Evolutionary conservation across 192 early-diverging fungal genomes (phyloP).

Genomic region (Gonapodya prolifera): DNA sequence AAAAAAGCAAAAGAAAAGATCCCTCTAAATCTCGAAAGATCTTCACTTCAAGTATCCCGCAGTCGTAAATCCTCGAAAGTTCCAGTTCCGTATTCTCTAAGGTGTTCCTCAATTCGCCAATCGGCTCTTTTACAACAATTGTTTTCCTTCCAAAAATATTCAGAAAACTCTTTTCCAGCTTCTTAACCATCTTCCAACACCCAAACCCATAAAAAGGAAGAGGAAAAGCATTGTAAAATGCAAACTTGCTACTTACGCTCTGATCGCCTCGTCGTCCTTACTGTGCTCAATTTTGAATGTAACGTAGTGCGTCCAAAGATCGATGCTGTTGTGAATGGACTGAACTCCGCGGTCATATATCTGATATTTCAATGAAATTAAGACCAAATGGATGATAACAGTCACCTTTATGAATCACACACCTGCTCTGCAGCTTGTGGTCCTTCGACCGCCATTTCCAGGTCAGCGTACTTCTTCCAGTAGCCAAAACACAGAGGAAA

Average conservation of each 20-base stretch:
- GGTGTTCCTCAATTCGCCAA: too few species aligned
- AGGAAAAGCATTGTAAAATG: too few species aligned
- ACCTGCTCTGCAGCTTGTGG: slow-evolving; percentile 39
- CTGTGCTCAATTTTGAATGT: slow-evolving; percentile 45
- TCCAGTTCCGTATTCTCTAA: too few species aligned
- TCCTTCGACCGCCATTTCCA: slow-evolving; percentile 37
- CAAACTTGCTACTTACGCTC: slow-evolving; percentile 52
- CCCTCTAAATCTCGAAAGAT: slow-evolving; percentile 1
- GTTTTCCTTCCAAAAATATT: too few species aligned
- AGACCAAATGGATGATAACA: background rate
- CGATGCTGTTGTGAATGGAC: slow-evolving; percentile 53
- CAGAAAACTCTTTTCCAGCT: too few species aligned
- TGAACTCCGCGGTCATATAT: slow-evolving; percentile 57
- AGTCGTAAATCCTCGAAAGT: too few species aligned
- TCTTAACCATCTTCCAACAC: too few species aligned
- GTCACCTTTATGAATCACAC: background rate
- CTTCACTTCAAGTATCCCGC: too few species aligned
- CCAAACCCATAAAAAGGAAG: too few species aligned
- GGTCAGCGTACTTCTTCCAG: slow-evolving; percentile 68
- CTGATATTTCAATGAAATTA: slow-evolving; percentile 18
- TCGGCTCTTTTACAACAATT: too few species aligned
- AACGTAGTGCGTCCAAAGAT: slow-evolving; percentile 62
- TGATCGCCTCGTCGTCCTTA: slow-evolving; percentile 30
- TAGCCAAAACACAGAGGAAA: slow-evolving; percentile 69
- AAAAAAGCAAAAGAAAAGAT: slow-evolving; percentile 11